These are phyloP conservation scores for Epichloe gansuensis DNA, from an alignment of 2,329 filamentous ascomycete species.

Conservation along the genomic window DNA sequence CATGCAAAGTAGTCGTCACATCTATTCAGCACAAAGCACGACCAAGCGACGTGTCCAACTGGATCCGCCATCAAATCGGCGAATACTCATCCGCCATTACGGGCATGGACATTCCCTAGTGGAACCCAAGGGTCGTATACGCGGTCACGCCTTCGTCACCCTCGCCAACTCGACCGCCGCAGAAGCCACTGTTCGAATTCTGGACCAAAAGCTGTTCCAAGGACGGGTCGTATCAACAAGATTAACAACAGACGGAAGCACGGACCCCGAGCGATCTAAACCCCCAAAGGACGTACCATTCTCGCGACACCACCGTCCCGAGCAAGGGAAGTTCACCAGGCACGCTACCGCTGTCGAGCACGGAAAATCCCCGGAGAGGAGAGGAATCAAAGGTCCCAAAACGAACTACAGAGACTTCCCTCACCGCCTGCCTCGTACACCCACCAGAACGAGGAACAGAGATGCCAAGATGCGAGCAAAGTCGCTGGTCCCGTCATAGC, in stretches of 20 bases:
- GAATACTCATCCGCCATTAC: conserved; percentile 10
- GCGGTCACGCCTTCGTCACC: conserved; percentile 16
- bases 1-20: conserved; percentile 15
- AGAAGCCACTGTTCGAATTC: conserved; percentile 12
- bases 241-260: neutral
- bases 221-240: conserved; percentile 11
- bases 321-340: neutral
- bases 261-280: neutral
- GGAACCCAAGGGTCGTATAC: conserved; percentile 12
- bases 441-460: neutral
- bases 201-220: conserved; percentile 17
- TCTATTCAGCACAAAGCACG: conserved; percentile 14
- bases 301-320: neutral
- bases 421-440: neutral
- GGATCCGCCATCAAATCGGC: conserved; percentile 17
- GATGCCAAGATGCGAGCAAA: neutral
- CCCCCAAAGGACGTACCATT: neutral
- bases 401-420: neutral
- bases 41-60: conserved; percentile 14
- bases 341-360: neutral
- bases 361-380: neutral
- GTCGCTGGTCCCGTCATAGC: conserved; percentile 1
- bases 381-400: neutral
- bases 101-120: conserved; percentile 16
- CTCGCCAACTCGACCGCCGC: conserved; percentile 13